Base-by-base conservation (phyloP, 148 eudicot genomes). In the Oxyria digyna region DNA sequence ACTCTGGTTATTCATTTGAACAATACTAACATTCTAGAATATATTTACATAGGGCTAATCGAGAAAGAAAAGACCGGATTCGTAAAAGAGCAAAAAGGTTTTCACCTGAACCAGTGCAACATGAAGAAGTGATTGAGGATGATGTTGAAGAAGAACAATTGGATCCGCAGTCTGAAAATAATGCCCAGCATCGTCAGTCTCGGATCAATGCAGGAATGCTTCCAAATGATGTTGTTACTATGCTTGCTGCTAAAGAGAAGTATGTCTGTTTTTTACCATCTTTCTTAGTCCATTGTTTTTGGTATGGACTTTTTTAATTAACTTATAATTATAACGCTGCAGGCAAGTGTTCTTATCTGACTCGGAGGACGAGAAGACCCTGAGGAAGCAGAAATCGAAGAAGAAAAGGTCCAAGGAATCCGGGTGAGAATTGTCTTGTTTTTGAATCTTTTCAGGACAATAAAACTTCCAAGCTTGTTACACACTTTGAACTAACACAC, bases 331-430 rank as follows among this genome's bases (percentile, higher is more conserved):
- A 38, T 18, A 20, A 1, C 14, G 71, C 3, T 87, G 75, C 86
- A 90, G 98, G 80, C 85, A 88, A 80, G 87, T 88, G 55, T 95
- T 95, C 72, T 71, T 76, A 37, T 94, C 99, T 33, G 99, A 95
- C 77, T 83, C 97, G 4, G 99, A 95, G 76, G 96, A 87, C 54
- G 96, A 93, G 62, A 74, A 76, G 52, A 55, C 43, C 9, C 80
- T 74, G 76, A 81, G 78, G 62, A 81, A 73, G 67, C 64, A 31
- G 52, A 76, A 72, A 64, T 68, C 81, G 4, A 91, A 81, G 79
- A 95, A 81, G 88, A 91, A 82, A 77, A 82, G 73, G 77, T 27
- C 55, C 41, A 84, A 84, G 67, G 71, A 49, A 59, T 79, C 85
- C 43, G 91, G 99, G 99, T 95, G 78, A 10, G 31, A 9, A 66